phyloP scores from a whole-genome alignment of 129 eudicot genomes.

The Dittrichia graveolens region DNA sequence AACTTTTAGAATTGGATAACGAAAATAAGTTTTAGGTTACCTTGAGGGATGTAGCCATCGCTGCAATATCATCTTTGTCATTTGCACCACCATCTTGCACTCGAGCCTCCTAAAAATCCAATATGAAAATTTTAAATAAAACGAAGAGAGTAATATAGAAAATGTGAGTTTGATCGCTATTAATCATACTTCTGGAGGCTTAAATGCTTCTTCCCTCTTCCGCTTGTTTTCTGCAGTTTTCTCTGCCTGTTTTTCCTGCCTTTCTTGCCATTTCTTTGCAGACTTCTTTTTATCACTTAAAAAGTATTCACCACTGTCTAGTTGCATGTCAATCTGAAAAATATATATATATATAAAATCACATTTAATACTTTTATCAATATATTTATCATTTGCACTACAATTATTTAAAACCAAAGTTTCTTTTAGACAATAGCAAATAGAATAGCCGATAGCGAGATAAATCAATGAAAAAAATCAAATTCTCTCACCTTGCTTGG shows the following conservation, averaged over 20 bases:
- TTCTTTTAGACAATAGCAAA: not conserved
- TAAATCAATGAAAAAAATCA: not conserved
- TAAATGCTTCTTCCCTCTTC: slow-evolving; percentile 74
- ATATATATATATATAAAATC: not conserved
- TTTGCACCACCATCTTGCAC: slow-evolving; percentile 31
- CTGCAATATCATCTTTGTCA: slow-evolving; percentile 53
- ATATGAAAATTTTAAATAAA: slow-evolving; percentile 4
- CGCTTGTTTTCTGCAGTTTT: slow-evolving; percentile 79
- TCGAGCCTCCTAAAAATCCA: slow-evolving; percentile 53
- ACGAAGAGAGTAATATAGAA: not conserved
- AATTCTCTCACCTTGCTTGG: slow-evolving; percentile 77
- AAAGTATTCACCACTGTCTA: slow-evolving; percentile 92
- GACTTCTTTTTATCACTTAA: slow-evolving; percentile 81
- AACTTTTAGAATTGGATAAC: not conserved
- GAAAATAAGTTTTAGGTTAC: slow-evolving; percentile 36
- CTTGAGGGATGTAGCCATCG: slow-evolving; percentile 70
- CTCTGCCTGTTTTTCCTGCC: slow-evolving; percentile 87
- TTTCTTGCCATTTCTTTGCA: slow-evolving; percentile 90
- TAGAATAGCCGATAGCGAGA: too few species aligned
- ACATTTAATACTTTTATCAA: not conserved
- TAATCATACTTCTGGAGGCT: slow-evolving; percentile 77
- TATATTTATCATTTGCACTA: not conserved
- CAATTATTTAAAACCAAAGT: not conserved
- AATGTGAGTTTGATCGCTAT: not conserved
- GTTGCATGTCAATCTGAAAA: slow-evolving; percentile 71